phyloP scores from a whole-genome alignment of 768 basidiomycete species.

The Lactarius pseudohatsudake region DNA sequence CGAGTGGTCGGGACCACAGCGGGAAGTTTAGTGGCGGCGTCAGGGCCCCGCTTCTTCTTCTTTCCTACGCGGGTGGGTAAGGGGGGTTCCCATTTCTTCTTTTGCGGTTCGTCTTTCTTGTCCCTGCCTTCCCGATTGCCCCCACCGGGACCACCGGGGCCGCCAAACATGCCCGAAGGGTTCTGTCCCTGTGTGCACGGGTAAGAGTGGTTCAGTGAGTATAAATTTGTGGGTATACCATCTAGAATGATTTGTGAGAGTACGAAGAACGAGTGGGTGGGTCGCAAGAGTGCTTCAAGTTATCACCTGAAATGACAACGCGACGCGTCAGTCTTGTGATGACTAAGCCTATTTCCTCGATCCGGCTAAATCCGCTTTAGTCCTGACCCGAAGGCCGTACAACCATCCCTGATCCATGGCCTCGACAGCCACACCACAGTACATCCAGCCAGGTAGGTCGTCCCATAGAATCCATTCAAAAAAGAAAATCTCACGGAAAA shows the following conservation, averaged over 20 bases:
- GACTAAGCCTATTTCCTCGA: conserved; percentile 22
- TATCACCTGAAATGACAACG: conserved; percentile 26
- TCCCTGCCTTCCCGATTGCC: conserved; percentile 34
- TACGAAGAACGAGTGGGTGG: conserved; percentile 10
- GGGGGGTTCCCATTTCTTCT: conserved; percentile 99
- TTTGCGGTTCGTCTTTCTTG: conserved; percentile 53
- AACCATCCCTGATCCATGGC: conserved; percentile 23
- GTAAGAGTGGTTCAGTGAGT: not conserved
- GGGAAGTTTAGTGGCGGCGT: conserved; percentile 87
- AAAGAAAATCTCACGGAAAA: not conserved
- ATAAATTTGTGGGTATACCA: conserved; percentile 24
- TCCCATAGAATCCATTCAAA: too few relatives aligned
- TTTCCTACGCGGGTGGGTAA: conserved; percentile 95
- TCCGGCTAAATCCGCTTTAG: not conserved
- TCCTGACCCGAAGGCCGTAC: not conserved
- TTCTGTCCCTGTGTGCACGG: conserved; percentile 60
- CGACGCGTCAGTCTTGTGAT: conserved; percentile 38
- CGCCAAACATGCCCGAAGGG: conserved; percentile 57
- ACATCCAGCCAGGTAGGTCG: conserved; percentile 71
- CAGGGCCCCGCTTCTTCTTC: conserved; percentile 93
- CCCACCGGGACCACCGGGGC: conserved; percentile 32
- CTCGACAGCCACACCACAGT: conserved; percentile 62
- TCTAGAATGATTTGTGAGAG: conserved; percentile 13
- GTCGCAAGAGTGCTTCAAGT: conserved; percentile 23
- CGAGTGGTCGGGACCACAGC: conserved; percentile 92